Evolutionary conservation across 192 early-diverging fungal species (phyloP).

Genomic region (Tieghemiomyces parasiticus): DNA sequence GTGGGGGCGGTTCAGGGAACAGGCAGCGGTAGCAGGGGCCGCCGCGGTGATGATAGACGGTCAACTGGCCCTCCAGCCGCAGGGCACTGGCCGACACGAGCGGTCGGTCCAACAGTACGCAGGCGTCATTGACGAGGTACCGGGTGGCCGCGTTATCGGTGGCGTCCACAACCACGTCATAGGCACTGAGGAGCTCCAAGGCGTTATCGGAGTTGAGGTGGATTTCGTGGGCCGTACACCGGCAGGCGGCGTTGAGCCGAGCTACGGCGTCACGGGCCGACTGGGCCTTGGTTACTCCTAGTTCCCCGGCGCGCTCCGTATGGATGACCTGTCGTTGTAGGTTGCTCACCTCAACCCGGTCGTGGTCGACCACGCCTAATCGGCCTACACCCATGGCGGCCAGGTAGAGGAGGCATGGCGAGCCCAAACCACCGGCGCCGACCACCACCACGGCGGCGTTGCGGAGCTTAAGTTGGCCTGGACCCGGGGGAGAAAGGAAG

Average conservation of each 20-base stretch:
- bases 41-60: constrained; percentile 78
- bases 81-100: constrained; percentile 85
- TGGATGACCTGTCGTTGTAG: constrained; percentile 93
- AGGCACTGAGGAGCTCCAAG: constrained; percentile 47
- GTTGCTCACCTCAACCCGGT: constrained; percentile 78
- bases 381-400: constrained; percentile 77
- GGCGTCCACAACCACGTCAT: constrained; percentile 78
- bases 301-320: constrained; percentile 39
- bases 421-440: constrained; percentile 89
- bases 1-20: constrained; percentile 83
- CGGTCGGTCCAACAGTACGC: constrained; percentile 64
- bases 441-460: constrained; percentile 70
- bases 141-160: constrained; percentile 93
- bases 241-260: constrained; percentile 52
- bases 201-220: constrained; percentile 77
- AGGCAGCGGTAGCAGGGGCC: constrained; percentile 96
- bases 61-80: constrained; percentile 86
- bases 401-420: constrained; percentile 76
- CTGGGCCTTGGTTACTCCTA: constrained; percentile 51
- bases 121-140: constrained; percentile 89
- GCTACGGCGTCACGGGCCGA: constrained; percentile 41
- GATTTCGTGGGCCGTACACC: constrained; percentile 45
- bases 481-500: constrained; percentile 1
- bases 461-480: constrained; percentile 61
- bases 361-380: constrained; percentile 87